Percentiles rank a stretch among this genome's conserved stretches.
Conservation (phyloP, 1,284 basidiomycete genomes). For the Gomphus bonarii region DNA sequence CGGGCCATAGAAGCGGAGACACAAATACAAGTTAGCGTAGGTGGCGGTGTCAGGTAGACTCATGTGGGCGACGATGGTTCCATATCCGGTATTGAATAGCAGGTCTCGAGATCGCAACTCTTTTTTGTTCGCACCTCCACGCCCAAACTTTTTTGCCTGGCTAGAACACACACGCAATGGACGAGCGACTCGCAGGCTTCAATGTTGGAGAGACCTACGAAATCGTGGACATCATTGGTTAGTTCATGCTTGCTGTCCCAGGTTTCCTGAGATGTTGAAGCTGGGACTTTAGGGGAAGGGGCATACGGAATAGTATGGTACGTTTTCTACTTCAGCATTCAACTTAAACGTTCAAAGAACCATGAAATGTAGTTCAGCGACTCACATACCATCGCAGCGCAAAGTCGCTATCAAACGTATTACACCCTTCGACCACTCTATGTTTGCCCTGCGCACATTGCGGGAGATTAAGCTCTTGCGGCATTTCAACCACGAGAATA, state of each 20-base stretch:
- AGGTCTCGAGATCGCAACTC: conserved; percentile 2
- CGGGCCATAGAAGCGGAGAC: no score
- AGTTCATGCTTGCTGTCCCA: conserved; percentile 1
- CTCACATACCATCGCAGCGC: conserved; percentile 52
- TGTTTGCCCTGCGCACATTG: conserved; percentile 82
- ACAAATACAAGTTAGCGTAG: background rate
- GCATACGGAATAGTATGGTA: conserved; percentile 70
- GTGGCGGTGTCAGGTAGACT: conserved; percentile 1
- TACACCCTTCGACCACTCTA: conserved; percentile 79
- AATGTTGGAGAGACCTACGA: conserved; percentile 56
- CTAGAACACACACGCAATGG: background rate
- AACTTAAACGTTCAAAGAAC: background rate
- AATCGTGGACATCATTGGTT: conserved; percentile 64
- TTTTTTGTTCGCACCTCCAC: conserved; percentile 1
- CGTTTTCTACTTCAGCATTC: conserved; percentile 14
- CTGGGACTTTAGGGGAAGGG: conserved; percentile 48
- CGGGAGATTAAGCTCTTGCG: conserved; percentile 81
- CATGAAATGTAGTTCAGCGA: conserved; percentile 41
- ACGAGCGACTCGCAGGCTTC: conserved; percentile 42
- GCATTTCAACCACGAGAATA: conserved; percentile 71
- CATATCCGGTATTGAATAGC: conserved; percentile 1
- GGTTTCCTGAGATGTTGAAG: background rate
- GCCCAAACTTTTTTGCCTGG: background rate
- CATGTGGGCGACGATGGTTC: background rate
- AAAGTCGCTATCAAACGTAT: conserved; percentile 76